These are phyloP conservation scores for Sclerotinia nivalis DNA, from an alignment of 2,329 filamentous ascomycete species.

Conservation along the genomic window DNA sequence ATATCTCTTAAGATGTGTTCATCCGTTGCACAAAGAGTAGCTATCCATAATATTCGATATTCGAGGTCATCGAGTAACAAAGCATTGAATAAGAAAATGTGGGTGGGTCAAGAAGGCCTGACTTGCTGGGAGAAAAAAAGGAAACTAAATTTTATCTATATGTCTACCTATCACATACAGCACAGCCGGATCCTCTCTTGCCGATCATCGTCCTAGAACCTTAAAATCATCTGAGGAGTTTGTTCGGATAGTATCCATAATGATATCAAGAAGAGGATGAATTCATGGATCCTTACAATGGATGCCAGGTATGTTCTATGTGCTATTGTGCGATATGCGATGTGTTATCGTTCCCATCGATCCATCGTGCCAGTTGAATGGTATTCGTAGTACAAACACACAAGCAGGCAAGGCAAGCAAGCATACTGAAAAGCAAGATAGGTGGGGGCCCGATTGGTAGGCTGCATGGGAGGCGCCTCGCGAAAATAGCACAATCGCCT, in stretches of 20 bases:
- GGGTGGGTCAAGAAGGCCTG: not conserved
- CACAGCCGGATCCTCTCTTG: constrained; percentile 10
- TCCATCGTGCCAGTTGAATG: constrained; percentile 15
- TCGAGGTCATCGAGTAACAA: constrained; percentile 17
- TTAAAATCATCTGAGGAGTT: not conserved
- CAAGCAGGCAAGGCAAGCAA: constrained; percentile 18
- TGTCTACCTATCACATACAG: constrained; percentile 6
- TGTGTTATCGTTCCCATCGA: constrained; percentile 13
- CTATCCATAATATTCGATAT: constrained; percentile 7
- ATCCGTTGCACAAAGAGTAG: constrained; percentile 12
- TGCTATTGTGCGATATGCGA: constrained; percentile 19
- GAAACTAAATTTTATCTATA: constrained; percentile 1
- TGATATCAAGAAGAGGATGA: constrained; percentile 1
- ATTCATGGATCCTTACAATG: constrained; percentile 13
- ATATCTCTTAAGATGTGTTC: constrained; percentile 8
- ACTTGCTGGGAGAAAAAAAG: not conserved
- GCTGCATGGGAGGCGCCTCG: constrained; percentile 40
- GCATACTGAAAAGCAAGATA: constrained; percentile 26
- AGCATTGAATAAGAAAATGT: not conserved
- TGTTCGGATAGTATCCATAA: not conserved
- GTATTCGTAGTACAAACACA: constrained; percentile 12
- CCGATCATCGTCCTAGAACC: constrained; percentile 10
- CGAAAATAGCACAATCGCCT: constrained; percentile 38
- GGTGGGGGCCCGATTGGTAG: constrained; percentile 37
- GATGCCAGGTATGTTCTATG: constrained; percentile 10